Percentiles rank a stretch among this genome's conserved stretches.
These are phyloP conservation scores for Leptomonas pyrrhocoris DNA, from an alignment of 208 protist species.

Conservation along the genomic window DNA sequence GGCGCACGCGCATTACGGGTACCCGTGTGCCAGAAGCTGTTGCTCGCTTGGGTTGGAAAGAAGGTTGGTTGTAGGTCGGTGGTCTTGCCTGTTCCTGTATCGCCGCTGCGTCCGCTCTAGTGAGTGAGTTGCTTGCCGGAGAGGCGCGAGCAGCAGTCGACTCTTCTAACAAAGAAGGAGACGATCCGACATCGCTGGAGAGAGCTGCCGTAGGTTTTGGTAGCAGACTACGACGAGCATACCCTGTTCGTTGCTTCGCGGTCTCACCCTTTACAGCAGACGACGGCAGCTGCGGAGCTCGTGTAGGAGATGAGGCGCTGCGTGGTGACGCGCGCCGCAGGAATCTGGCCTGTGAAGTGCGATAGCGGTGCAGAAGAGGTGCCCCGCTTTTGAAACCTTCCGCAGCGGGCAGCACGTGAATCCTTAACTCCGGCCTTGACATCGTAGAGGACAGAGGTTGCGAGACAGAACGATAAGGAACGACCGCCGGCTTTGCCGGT, in stretches of 20 bases:
- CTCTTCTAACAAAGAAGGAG: not conserved
- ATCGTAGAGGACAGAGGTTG: conserved; percentile 6
- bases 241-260: not conserved
- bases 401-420: not conserved
- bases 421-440: not conserved
- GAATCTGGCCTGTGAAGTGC: conserved; percentile 16
- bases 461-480: conserved; percentile 4
- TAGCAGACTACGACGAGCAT: conserved; percentile 1
- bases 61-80: not conserved
- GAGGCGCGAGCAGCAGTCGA: not conserved
- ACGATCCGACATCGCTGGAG: not conserved
- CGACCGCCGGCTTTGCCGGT: not conserved
- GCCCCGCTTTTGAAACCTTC: conserved; percentile 8
- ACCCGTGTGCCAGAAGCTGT: not conserved
- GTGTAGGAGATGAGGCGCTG: conserved; percentile 13
- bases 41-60: not conserved
- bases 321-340: not conserved
- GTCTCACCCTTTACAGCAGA: not conserved
- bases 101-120: not conserved
- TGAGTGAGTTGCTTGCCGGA: not conserved
- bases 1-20: conserved; percentile 2
- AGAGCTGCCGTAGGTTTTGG: not conserved
- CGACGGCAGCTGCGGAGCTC: not conserved
- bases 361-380: conserved; percentile 45
- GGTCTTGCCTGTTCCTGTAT: not conserved